phyloP scores from a whole-genome alignment of 1,139 yeast species.

The Geotrichum europaeum region DNA sequence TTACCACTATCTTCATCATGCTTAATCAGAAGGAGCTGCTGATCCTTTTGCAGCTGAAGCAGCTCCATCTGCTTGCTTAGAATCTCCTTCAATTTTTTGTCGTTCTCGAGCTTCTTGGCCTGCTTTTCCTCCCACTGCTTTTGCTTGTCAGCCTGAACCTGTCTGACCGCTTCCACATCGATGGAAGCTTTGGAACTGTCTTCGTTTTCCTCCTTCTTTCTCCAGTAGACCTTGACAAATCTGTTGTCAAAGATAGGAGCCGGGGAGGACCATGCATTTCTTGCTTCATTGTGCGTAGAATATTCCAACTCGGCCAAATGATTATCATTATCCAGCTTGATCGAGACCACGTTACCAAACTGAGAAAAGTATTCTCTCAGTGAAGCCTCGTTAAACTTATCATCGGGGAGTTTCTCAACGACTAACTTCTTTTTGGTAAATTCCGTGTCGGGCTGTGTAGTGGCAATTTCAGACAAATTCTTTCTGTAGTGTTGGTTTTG shows the following conservation, averaged over 20 bases:
- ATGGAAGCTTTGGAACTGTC: constrained; percentile 23
- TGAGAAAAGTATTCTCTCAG: constrained; percentile 37
- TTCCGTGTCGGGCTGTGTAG: constrained; percentile 23
- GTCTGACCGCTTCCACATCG: constrained; percentile 37
- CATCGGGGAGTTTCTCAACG: constrained; percentile 42
- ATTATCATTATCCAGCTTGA: constrained; percentile 29
- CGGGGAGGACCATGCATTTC: constrained; percentile 42
- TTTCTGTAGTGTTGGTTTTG: constrained; percentile 1
- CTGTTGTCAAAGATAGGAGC: constrained; percentile 45
- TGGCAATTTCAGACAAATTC: constrained; percentile 17
- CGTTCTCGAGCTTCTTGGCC: constrained; percentile 34
- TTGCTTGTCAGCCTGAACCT: constrained; percentile 39
- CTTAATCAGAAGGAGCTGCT: constrained; percentile 29
- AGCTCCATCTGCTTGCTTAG: constrained; percentile 35
- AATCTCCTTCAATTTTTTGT: constrained; percentile 33
- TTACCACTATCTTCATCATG: constrained; percentile 27
- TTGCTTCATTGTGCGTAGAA: constrained; percentile 36
- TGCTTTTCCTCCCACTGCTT: constrained; percentile 39
- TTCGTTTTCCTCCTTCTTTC: constrained; percentile 21
- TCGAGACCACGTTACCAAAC: constrained; percentile 37
- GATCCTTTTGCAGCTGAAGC: constrained; percentile 31
- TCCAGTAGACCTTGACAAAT: constrained; percentile 44
- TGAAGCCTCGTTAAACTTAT: constrained; percentile 35
- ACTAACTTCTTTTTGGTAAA: constrained; percentile 29
- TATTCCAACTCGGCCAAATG: constrained; percentile 39